Conservation (phyloP, 176 grass and related monocot species). For the Tillandsia leiboldiana region DNA sequence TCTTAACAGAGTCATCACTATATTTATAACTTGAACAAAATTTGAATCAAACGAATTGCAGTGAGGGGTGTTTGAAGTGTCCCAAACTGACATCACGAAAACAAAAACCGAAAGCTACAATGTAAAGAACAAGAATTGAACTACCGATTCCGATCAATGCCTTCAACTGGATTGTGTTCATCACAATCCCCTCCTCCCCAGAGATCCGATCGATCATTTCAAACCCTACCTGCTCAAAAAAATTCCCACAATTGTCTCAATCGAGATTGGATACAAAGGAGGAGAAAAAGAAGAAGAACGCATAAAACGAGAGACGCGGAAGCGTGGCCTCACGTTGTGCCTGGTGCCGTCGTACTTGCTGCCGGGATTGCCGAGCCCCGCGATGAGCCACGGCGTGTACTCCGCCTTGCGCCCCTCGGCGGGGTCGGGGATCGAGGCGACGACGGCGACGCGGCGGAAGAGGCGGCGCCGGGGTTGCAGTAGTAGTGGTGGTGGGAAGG, state of each 20-base stretch:
- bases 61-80: too few species aligned
- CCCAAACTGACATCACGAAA: background rate
- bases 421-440: constrained; percentile 49
- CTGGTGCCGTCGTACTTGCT: constrained; percentile 85
- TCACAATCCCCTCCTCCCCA: constrained; percentile 41
- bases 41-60: too few species aligned
- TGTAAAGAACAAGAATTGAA: background rate
- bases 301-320: background rate
- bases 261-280: background rate
- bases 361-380: constrained; percentile 85
- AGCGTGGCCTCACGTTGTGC: constrained; percentile 55
- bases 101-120: background rate
- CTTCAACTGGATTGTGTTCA: constrained; percentile 88
- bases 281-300: background rate
- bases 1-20: background rate
- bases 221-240: constrained; percentile 53
- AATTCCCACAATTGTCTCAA: background rate
- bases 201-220: constrained; percentile 88
- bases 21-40: background rate
- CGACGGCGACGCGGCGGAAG: constrained; percentile 1
- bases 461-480: constrained; percentile 1
- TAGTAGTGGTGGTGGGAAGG: background rate
- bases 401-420: constrained; percentile 32
- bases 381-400: constrained; percentile 95
- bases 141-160: constrained; percentile 81